Base-by-base conservation (phyloP, 805 yeast species). In the Jamesozyma jinghongensis region DNA sequence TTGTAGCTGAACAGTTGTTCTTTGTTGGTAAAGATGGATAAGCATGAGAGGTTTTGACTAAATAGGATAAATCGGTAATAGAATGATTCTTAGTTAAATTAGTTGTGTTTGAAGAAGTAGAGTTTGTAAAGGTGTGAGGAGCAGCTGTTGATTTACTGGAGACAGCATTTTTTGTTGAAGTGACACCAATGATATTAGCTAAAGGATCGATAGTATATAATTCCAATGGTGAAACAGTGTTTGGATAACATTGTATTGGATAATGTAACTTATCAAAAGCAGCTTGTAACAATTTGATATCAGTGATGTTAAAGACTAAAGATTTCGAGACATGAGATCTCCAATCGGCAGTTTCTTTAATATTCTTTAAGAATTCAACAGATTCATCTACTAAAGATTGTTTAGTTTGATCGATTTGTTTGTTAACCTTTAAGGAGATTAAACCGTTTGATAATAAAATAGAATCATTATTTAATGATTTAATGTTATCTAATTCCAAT, bases 151-250 rank as follows among this genome's bases (percentile, higher is more conserved):
- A 70, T 30, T 58, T 59, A n/a, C 74, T 60, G 17, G 78, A 67
- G 47, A 78, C 66, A 6, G 86, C 75, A 49, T 81, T 79, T 19
- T 56, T 56, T 26, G 73, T 64, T 2, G 79, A 67, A 17, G 94
- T 77, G 64, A 88, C 86, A 3, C 96, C 97, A 36, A 88, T 59
- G 22, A 87, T 61, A 50, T 76, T 74, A 16, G 95, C 95, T 47
- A 87, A 65, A 7, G 97, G 97, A 59, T 90, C 97, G 19, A 82
- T 57, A 6, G 78, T 73, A 60, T 81, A 85, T 5, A 83, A 67
- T 60, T 85, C 94, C 49, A 74, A 70, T 4, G 96, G 95, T 41
- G 73, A 74, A 41, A 81, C 65, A 36, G 77, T 83, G 42, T 79
- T 77, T 4, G 97, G 96, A 51, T 72, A 68, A 19, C 75, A 68